Percentiles rank a stretch among this genome's conserved stretches.
phyloP scores from a whole-genome alignment of 2,329 filamentous ascomycete genomes.

The Sphaerostilbella broomeana region DNA sequence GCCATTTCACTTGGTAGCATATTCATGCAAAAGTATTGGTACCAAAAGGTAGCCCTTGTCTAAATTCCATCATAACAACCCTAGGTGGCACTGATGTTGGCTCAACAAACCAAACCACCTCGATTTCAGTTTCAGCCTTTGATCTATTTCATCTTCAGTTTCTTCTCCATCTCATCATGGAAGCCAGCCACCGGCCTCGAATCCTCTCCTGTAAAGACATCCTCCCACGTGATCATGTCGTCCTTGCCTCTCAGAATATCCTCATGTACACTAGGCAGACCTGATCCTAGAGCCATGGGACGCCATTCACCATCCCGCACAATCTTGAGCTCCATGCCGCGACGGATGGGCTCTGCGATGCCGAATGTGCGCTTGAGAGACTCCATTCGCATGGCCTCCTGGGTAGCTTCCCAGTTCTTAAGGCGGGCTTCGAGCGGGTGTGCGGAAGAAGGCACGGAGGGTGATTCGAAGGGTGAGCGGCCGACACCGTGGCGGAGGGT shows the following conservation, averaged over 20 bases:
- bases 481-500: slow-evolving; percentile 79
- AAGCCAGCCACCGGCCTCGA: slow-evolving; percentile 63
- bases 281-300: slow-evolving; percentile 59
- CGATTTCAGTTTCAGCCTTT: too few species aligned
- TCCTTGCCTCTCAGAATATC: slow-evolving; percentile 82
- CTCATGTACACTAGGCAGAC: slow-evolving; percentile 66
- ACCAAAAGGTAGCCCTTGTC: too few species aligned
- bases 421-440: slow-evolving; percentile 93
- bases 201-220: slow-evolving; percentile 79
- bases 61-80: too few species aligned
- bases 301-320: slow-evolving; percentile 73
- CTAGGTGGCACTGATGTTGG: too few species aligned
- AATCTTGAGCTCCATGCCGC: slow-evolving; percentile 94
- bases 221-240: slow-evolving; percentile 79
- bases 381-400: slow-evolving; percentile 83
- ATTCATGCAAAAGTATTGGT: too few species aligned
- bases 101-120: too few species aligned
- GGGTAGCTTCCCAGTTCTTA: slow-evolving; percentile 81
- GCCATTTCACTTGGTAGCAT: too few species aligned
- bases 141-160: slow-evolving; percentile 55
- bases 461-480: slow-evolving; percentile 47
- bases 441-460: slow-evolving; percentile 46
- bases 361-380: slow-evolving; percentile 81
- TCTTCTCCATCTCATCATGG: slow-evolving; percentile 90
- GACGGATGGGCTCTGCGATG: slow-evolving; percentile 83